phyloP scores from a whole-genome alignment of 2,329 filamentous ascomycete species.

The Coniella lustricola region DNA sequence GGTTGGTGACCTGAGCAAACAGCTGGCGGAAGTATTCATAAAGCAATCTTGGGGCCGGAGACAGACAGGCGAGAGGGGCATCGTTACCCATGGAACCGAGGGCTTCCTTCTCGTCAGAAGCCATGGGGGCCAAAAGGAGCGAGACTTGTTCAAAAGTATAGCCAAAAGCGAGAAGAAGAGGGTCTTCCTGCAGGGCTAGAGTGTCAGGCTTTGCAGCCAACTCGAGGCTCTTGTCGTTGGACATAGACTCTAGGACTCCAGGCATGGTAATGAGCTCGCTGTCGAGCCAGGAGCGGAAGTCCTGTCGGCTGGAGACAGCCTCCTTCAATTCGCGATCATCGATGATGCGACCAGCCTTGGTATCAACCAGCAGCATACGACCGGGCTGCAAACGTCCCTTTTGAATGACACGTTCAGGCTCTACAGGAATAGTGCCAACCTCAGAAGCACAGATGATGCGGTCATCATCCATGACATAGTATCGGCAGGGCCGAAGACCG shows the following conservation, averaged over 20 bases:
- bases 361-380: slow-evolving; percentile 94
- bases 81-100: slow-evolving; percentile 98
- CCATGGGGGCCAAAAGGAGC: slow-evolving; percentile 88
- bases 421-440: slow-evolving; percentile 86
- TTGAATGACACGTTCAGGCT: slow-evolving; percentile 82
- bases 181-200: slow-evolving; percentile 72
- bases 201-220: slow-evolving; percentile 62
- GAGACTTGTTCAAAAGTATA: slow-evolving; percentile 96
- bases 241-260: slow-evolving; percentile 58
- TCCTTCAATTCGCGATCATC: slow-evolving; percentile 89
- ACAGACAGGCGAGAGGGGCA: slow-evolving; percentile 82
- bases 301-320: slow-evolving; percentile 75
- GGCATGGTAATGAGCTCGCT: slow-evolving; percentile 78
- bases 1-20: slow-evolving; percentile 96
- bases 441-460: slow-evolving; percentile 96
- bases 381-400: slow-evolving; percentile 92
- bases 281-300: slow-evolving; percentile 85
- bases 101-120: slow-evolving; percentile 93
- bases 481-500: slow-evolving; percentile 88
- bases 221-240: slow-evolving; percentile 50
- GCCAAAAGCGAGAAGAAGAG: slow-evolving; percentile 76
- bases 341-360: slow-evolving; percentile 80
- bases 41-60: slow-evolving; percentile 79
- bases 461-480: slow-evolving; percentile 94
- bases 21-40: slow-evolving; percentile 98